Evolutionary conservation across 2,329 filamentous ascomycete genomes (phyloP).

Genomic region (Corinectria fuckeliana): DNA sequence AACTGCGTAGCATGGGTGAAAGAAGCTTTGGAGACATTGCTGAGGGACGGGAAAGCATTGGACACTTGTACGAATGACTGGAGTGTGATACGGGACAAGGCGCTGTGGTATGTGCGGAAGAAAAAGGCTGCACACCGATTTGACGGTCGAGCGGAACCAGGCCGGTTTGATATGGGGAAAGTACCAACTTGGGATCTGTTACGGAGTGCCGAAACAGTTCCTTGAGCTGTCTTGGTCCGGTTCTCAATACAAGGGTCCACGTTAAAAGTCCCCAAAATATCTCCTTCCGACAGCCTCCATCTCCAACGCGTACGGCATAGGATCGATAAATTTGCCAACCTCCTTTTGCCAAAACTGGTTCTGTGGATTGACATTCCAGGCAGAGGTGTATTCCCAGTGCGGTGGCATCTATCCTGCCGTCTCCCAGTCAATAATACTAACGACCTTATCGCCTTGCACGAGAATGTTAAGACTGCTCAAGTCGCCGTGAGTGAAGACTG

Average conservation of each 20-base stretch:
- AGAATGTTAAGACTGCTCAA: constrained; percentile 53
- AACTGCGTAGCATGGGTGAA: constrained; percentile 34
- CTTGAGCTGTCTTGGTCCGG: no score
- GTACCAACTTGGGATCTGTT: constrained; percentile 48
- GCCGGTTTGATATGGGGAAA: constrained; percentile 40
- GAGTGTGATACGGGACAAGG: constrained; percentile 27
- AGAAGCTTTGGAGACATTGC: constrained; percentile 45
- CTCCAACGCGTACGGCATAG: constrained; percentile 19
- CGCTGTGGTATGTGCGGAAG: constrained; percentile 47
- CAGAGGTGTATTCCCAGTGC: constrained; percentile 44
- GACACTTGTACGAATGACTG: background rate
- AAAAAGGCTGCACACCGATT: constrained; percentile 51
- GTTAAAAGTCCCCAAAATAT: constrained; percentile 25
- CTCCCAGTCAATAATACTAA: constrained; percentile 52
- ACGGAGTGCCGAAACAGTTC: no score
- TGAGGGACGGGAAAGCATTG: background rate
- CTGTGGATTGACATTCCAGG: constrained; percentile 24
- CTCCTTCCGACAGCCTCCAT: constrained; percentile 28
- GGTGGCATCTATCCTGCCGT: constrained; percentile 41
- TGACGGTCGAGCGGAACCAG: constrained; percentile 36
- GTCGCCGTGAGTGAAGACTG: constrained; percentile 54
- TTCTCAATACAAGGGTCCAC: no score
- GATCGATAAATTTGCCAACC: constrained; percentile 25
- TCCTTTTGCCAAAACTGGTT: constrained; percentile 31
- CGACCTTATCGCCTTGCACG: constrained; percentile 47